Evolutionary conservation across 768 basidiomycete species (phyloP), one percentile per base, ranked within the genome.

Genomic region (Suillus subalutaceus): DNA sequence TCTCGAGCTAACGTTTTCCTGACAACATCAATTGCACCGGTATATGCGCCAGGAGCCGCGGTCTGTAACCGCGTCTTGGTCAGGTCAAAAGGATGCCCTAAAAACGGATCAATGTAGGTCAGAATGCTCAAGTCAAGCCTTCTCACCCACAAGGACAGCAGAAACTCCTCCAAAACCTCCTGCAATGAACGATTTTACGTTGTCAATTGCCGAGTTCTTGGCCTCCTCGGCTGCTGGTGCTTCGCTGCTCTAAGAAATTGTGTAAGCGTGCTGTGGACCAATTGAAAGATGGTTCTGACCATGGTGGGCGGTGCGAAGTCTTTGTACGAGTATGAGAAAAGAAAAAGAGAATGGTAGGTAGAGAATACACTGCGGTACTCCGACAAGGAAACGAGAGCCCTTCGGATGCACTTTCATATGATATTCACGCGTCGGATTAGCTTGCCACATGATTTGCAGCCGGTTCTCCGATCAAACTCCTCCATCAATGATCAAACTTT

Each of bases 41-140:
- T 94, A 80, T 99, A 99, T 56, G 87, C 84, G 5, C 97, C 96
- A 12, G 91, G 87, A 18, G 87, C 71, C 12, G 97, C 97, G 6
- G 97, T 99, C 79, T 99, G 97, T 67, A 99, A 78, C 53, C 97
- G 86, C n/a, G 93, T 95, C 81, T 96, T 96, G 66, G 94, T 97
- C 73, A 99, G 81, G 80, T 99, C 97, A 76, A 99, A 99, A 10
- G 97, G 97, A 74, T 99, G 97, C 1, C 97, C 97, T 94, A 20
- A 69, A 32, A 43, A 58, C 61, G 46, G 30, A 50, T 72, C 63
- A 71, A 69, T 16, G 26, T 65, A 55, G 37, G 44, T 18, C 16
- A 57, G 35, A 37, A 18, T 38, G 30, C 13, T 30, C 41, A 13
- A 60, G 40, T 18, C 35, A 32, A 13, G 37, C 18, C 63, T 35